Conservation (phyloP, 305 asterid species). For the Solanum aculeatissimum region DNA sequence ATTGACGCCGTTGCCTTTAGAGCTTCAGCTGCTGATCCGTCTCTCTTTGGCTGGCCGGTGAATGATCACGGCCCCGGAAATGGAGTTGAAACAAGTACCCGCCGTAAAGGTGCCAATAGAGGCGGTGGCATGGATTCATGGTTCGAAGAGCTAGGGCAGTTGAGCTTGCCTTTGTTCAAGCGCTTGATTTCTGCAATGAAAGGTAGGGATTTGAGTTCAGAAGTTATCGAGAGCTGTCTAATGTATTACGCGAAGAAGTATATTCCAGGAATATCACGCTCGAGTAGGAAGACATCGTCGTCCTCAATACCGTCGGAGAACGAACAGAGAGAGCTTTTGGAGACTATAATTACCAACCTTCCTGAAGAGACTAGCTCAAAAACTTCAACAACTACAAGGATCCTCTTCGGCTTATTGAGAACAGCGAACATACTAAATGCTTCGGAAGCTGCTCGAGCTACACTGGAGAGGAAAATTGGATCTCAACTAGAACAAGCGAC, state of each 20-base stretch:
- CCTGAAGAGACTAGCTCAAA: slow-evolving; percentile 39
- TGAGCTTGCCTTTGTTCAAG: slow-evolving; percentile 48
- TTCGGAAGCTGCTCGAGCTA: slow-evolving; percentile 48
- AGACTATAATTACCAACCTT: slow-evolving; percentile 51
- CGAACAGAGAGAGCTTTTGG: slow-evolving; percentile 80
- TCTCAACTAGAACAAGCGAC: slow-evolving; percentile 73
- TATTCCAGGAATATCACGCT: slow-evolving; percentile 76
- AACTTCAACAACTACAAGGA: slow-evolving; percentile 34
- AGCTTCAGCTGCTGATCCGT: slow-evolving; percentile 73
- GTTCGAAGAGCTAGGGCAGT: slow-evolving; percentile 58
- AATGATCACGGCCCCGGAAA: slow-evolving; percentile 27
- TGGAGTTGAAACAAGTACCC: slow-evolving; percentile 13
- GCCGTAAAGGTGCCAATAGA: slow-evolving; percentile 12
- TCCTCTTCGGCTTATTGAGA: slow-evolving; percentile 67
- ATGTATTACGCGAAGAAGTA: slow-evolving; percentile 61
- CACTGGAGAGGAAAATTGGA: slow-evolving; percentile 84
- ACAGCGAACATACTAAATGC: slow-evolving; percentile 69
- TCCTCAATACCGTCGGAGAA: slow-evolving; percentile 44
- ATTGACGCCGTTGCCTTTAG: slow-evolving; percentile 51
- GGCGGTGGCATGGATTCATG: slow-evolving; percentile 37
- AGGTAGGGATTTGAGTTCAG: slow-evolving; percentile 46
- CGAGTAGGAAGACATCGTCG: slow-evolving; percentile 44
- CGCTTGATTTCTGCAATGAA: slow-evolving; percentile 61
- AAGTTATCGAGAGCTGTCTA: slow-evolving; percentile 69
- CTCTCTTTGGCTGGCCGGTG: slow-evolving; percentile 92